Conservation (phyloP, 352 stramenopile genomes). For the Pythium periplocum region DNA sequence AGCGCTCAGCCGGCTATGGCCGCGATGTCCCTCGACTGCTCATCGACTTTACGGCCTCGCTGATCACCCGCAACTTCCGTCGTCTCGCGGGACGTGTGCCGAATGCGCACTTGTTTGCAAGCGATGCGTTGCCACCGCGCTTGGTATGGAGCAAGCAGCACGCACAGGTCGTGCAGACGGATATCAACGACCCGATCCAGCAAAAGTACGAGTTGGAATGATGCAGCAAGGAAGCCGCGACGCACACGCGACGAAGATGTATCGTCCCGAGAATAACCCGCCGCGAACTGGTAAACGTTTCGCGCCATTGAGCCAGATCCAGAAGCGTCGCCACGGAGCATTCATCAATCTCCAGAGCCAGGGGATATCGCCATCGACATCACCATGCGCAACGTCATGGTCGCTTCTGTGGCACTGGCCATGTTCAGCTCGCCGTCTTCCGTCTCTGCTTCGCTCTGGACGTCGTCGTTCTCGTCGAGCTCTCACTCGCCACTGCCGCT, state of each 20-base stretch:
- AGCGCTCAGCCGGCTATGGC: constrained; percentile 54
- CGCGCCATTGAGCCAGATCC: too few species aligned
- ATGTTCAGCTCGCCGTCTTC: constrained; percentile 7
- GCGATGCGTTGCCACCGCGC: constrained; percentile 42
- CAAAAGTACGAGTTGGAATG: constrained; percentile 51
- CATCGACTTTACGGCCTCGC: constrained; percentile 54
- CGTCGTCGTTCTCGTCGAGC: too few species aligned
- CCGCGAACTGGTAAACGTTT: too few species aligned
- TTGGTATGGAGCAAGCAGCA: constrained; percentile 78
- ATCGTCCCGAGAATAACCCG: neutral
- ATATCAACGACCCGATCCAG: constrained; percentile 52
- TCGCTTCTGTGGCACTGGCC: neutral
- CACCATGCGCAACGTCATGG: neutral
- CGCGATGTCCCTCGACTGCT: constrained; percentile 58
- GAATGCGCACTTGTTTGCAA: constrained; percentile 74
- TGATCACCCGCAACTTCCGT: constrained; percentile 67
- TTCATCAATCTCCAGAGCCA: too few species aligned
- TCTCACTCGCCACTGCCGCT: too few species aligned
- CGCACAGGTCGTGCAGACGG: constrained; percentile 30
- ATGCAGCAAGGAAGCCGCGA: too few species aligned
- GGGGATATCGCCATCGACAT: too few species aligned
- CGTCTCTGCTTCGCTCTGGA: neutral
- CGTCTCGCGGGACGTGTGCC: constrained; percentile 50
- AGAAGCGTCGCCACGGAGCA: too few species aligned
- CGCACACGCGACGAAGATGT: neutral